phyloP scores from a whole-genome alignment of 1,139 yeast species.

The Lodderomyces pseudojiufengensis region DNA sequence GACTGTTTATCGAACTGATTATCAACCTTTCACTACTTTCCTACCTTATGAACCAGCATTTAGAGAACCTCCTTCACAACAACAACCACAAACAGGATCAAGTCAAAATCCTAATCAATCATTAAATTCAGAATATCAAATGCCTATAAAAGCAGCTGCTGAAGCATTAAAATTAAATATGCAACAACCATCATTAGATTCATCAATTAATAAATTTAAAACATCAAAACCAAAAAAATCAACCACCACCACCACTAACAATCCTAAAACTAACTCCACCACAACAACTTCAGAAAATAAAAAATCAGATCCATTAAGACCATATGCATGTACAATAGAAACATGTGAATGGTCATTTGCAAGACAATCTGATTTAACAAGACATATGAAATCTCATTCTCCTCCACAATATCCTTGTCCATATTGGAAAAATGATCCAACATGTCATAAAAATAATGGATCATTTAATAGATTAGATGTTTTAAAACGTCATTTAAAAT shows the following conservation, averaged over 20 bases:
- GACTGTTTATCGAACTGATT: conserved; percentile 5
- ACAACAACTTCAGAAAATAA: not conserved
- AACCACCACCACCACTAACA: not conserved
- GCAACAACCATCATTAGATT: not conserved
- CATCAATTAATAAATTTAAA: not conserved
- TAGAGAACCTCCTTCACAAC: conserved; percentile 3
- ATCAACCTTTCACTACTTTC: conserved; percentile 8
- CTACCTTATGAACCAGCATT: conserved; percentile 9
- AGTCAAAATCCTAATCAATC: not conserved
- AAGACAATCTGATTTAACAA: conserved; percentile 60
- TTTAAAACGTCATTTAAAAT: conserved; percentile 60
- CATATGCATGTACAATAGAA: conserved; percentile 46
- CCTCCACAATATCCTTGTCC: conserved; percentile 70
- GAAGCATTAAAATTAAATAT: not conserved
- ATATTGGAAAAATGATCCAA: conserved; percentile 60
- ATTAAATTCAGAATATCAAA: not conserved
- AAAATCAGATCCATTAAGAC: conserved; percentile 4
- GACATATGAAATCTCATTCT: conserved; percentile 63
- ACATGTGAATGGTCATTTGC: conserved; percentile 68
- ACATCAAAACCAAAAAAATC: not conserved
- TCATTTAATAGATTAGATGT: conserved; percentile 69
- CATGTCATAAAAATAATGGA: conserved; percentile 72
- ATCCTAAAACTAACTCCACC: not conserved
- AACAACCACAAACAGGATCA: conserved; percentile 1
- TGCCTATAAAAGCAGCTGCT: not conserved